Conservation (phyloP, 176 grass and related monocot species). For the Aegilops tauschii region DNA sequence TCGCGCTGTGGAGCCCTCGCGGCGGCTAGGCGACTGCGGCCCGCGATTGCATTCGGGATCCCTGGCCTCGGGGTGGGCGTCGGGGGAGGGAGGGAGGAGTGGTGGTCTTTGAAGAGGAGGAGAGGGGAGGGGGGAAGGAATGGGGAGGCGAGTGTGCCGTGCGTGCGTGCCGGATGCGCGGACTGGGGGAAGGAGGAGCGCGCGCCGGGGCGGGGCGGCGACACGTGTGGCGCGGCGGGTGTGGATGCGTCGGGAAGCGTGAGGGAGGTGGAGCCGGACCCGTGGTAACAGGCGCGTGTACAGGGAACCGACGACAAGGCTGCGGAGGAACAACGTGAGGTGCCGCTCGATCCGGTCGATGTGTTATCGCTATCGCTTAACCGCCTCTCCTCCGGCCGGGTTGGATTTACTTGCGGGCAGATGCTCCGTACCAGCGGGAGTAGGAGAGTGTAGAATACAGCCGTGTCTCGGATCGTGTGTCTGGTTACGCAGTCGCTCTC, state of each 20-base stretch:
- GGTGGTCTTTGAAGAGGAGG: constrained; percentile 4
- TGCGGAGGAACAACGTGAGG: not conserved
- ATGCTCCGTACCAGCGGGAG: not conserved
- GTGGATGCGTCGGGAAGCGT: constrained; percentile 32
- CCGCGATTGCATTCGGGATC: constrained; percentile 13
- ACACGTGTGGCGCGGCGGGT: constrained; percentile 42
- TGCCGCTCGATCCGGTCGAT: not conserved
- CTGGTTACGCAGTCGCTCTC: not conserved
- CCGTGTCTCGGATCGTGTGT: not conserved
- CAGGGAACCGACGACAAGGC: not conserved
- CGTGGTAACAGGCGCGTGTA: not conserved
- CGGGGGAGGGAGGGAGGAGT: constrained; percentile 2
- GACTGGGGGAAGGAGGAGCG: constrained; percentile 2
- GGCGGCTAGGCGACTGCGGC: not conserved
- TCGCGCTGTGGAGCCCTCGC: not conserved
- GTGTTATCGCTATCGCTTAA: constrained; percentile 6
- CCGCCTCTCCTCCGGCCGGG: not conserved
- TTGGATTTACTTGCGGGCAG: not conserved
- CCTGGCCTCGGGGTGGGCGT: not conserved
- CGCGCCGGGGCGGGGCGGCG: not conserved
- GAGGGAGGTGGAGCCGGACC: not conserved
- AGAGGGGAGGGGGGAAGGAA: not conserved
- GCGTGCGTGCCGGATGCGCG: constrained; percentile 24
- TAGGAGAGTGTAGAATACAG: not conserved
- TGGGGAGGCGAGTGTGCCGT: not conserved